A percentile compares a stretch with the other conserved stretches of the same genome.
Conservation (phyloP, 192 early-diverging fungal species). For the Phycomyces nitens region DNA sequence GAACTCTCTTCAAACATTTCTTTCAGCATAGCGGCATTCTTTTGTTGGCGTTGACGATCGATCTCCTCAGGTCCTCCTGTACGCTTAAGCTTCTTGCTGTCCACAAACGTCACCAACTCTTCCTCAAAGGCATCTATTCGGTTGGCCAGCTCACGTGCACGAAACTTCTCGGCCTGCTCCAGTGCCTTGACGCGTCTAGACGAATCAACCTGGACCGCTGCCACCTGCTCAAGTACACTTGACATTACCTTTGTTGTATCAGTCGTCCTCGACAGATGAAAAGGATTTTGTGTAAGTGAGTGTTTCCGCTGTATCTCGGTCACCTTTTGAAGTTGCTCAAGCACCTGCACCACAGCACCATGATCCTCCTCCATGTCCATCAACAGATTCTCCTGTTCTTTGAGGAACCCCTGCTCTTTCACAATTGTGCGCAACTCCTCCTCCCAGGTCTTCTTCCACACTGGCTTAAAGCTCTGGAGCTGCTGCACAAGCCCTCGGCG, state of each 20-base stretch:
- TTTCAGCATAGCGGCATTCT: conserved; percentile 59
- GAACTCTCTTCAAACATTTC: conserved; percentile 35
- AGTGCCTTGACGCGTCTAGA: conserved; percentile 59
- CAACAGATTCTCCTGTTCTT: conserved; percentile 67
- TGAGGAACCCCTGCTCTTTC: conserved; percentile 71
- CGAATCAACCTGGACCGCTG: conserved; percentile 60
- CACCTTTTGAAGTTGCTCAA: conserved; percentile 56
- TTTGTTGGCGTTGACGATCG: conserved; percentile 60
- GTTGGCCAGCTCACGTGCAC: conserved; percentile 56
- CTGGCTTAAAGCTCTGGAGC: conserved; percentile 55
- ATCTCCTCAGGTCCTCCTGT: conserved; percentile 71
- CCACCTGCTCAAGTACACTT: conserved; percentile 64
- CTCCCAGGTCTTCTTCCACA: conserved; percentile 80
- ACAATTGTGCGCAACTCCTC: conserved; percentile 72
- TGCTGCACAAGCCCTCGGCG: conserved; percentile 44
- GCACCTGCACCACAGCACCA: conserved; percentile 46
- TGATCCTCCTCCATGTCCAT: conserved; percentile 62
- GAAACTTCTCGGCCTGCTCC: conserved; percentile 55
- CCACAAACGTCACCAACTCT: conserved; percentile 65
- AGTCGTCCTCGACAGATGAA: conserved; percentile 17
- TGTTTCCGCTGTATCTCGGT: conserved; percentile 46
- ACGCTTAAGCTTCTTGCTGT: conserved; percentile 57
- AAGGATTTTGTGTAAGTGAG: conserved; percentile 1
- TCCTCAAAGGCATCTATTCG: conserved; percentile 73
- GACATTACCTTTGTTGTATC: conserved; percentile 54